Conservation (phyloP, 176 grass and related monocot genomes). For the Phragmites australis region DNA sequence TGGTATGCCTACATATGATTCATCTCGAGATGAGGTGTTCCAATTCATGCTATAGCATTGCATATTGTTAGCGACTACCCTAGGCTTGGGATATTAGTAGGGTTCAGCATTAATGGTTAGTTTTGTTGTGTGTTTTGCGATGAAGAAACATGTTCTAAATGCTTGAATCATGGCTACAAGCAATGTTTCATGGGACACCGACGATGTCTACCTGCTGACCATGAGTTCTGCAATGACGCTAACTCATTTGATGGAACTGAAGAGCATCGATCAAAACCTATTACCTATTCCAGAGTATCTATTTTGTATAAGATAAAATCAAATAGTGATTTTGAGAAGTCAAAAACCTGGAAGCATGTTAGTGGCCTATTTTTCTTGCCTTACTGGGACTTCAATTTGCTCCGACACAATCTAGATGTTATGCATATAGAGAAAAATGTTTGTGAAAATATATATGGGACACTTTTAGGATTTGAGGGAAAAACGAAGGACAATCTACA, state of each 20-base stretch:
- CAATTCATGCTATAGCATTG: not conserved
- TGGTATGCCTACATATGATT: conserved; percentile 28
- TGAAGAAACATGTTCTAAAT: conserved; percentile 7
- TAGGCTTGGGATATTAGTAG: not conserved
- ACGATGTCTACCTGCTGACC: not conserved
- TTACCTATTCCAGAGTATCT: not conserved
- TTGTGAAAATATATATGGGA: conserved; percentile 16
- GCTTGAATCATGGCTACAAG: not conserved
- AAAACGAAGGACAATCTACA: conserved; percentile 18
- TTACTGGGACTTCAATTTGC: conserved; percentile 4
- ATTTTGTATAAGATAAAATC: conserved; percentile 18
- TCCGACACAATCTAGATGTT: not conserved
- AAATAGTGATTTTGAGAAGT: not conserved
- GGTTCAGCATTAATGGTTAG: not conserved
- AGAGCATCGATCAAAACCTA: not conserved
- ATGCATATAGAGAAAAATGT: conserved; percentile 17
- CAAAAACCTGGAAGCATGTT: not conserved
- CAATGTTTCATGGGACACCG: not conserved
- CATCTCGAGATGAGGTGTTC: conserved; percentile 22
- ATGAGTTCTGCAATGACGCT: not conserved
- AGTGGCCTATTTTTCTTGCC: not conserved
- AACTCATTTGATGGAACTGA: conserved; percentile 12
- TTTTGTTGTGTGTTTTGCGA: not conserved
- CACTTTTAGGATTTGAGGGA: not conserved
- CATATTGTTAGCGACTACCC: not conserved